phyloP scores from a whole-genome alignment of 345 rosid genomes.

The Dipteronia sinensis region DNA sequence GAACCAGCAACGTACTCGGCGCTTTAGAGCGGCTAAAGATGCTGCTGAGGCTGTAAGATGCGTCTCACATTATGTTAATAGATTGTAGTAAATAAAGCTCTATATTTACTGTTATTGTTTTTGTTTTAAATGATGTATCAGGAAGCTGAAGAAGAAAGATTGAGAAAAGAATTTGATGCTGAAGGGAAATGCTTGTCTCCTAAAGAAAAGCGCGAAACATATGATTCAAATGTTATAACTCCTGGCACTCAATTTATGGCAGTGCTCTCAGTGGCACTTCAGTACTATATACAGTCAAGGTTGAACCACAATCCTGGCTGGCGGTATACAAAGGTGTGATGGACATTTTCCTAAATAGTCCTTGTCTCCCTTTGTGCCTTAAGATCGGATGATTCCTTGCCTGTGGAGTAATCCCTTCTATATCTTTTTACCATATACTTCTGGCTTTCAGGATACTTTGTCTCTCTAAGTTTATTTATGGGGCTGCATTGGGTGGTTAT shows the following conservation, averaged over 20 bases:
- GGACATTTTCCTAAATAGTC: conserved; percentile 24
- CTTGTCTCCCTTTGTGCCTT: conserved; percentile 28
- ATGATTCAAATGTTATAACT: conserved; percentile 94
- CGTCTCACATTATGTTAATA: conserved; percentile 14
- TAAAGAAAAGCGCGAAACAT: conserved; percentile 78
- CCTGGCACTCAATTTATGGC: conserved; percentile 98
- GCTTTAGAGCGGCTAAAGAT: conserved; percentile 97
- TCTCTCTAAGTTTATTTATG: conserved; percentile 62
- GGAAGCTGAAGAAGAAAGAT: conserved; percentile 95
- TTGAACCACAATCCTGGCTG: conserved; percentile 84
- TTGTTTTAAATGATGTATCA: conserved; percentile 26
- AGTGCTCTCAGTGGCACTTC: conserved; percentile 84
- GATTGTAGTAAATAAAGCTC: neutral
- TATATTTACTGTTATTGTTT: conserved; percentile 10
- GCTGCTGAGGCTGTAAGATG: conserved; percentile 85
- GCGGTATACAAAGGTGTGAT: conserved; percentile 77
- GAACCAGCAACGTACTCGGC: conserved; percentile 96
- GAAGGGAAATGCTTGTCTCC: conserved; percentile 59
- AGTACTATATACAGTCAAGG: conserved; percentile 83
- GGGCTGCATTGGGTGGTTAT: conserved; percentile 62
- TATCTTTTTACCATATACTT: conserved; percentile 31
- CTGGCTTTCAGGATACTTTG: conserved; percentile 53
- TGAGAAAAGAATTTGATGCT: conserved; percentile 77
- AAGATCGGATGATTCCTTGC: conserved; percentile 52
- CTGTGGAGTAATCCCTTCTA: conserved; percentile 57